Evolutionary conservation across 2,329 filamentous ascomycete species (phyloP).

Genomic region (Colletotrichum tamarilloi): DNA sequence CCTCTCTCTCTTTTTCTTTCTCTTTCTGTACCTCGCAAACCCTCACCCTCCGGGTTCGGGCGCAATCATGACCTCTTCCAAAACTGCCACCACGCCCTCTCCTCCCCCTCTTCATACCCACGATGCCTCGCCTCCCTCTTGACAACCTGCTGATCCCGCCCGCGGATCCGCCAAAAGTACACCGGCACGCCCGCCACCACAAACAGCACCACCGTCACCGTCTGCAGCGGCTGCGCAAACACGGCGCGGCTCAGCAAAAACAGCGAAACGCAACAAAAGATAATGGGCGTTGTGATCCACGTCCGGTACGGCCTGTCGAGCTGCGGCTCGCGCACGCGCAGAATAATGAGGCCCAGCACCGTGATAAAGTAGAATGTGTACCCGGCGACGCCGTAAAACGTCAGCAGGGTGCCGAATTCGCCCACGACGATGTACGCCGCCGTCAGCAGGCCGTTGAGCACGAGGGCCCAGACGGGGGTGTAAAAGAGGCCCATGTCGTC

Average conservation of each 20-base stretch:
- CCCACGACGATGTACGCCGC: slow-evolving; percentile 83
- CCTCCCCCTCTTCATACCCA: slow-evolving; percentile 35
- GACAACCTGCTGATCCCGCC: slow-evolving; percentile 64
- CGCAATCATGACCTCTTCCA: slow-evolving; percentile 58
- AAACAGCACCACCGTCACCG: slow-evolving; percentile 86
- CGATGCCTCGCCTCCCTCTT: slow-evolving; percentile 50
- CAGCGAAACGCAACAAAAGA: slow-evolving; percentile 97
- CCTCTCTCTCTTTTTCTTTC: neutral
- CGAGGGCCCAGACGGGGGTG: slow-evolving; percentile 92
- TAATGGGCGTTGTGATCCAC: slow-evolving; percentile 97
- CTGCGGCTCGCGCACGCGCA: slow-evolving; percentile 87
- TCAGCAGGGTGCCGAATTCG: slow-evolving; percentile 91
- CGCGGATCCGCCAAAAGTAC: slow-evolving; percentile 87
- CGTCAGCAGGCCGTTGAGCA: slow-evolving; percentile 82
- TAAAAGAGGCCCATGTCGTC: slow-evolving; percentile 85
- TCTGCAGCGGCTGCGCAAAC: slow-evolving; percentile 92
- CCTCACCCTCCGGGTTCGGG: neutral
- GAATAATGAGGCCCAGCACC: slow-evolving; percentile 90
- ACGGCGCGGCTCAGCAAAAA: slow-evolving; percentile 91
- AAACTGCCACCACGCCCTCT: slow-evolving; percentile 67
- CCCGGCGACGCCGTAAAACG: slow-evolving; percentile 96
- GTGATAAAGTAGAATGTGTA: slow-evolving; percentile 98
- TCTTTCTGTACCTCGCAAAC: neutral
- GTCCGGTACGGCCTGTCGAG: slow-evolving; percentile 93
- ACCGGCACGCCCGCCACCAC: slow-evolving; percentile 86